Evolutionary conservation across 2,329 filamentous ascomycete genomes (phyloP), one percentile per base, ranked within the genome.

Genomic region (Pyricularia pennisetigena): DNA sequence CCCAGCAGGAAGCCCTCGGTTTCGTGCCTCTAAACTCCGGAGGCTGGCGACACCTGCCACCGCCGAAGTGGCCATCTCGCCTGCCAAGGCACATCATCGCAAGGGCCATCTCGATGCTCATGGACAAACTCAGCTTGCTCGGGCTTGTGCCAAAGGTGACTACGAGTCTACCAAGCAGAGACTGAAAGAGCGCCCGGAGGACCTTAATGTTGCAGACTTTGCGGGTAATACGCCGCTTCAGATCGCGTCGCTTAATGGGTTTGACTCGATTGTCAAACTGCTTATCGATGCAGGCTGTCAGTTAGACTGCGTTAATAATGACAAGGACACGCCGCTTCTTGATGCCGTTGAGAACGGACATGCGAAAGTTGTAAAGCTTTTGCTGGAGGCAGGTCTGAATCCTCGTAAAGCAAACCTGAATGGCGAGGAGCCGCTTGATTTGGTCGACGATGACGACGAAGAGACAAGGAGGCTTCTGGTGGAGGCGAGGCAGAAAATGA

Each of bases 321-420:
- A 93, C 73, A 93, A 92, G 74, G 95, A 99, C 74, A 98, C 95
- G 0, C 95, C 95, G 30, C 84, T 99, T 49, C 90, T 99, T 68
- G 95, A 99, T 80, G 95, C 95, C 5, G 93, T 98, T 30, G 95
- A 98, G 73, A 99, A 99, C 74, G 92, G 92, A 0, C 94, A 99
- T 75, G 77, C 97, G 8, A 91, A 91, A 23, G 94, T 98, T 4
- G 91, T 99, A 61, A 92, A 88, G 74, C 82, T 97, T 10, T 81
- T 99, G 41, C 82, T 99, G 2, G 87, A 90, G 68, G 90, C 94
- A 68, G 94, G 94, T 12, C 94, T 97, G 14, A 96, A 99, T 75
- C 95, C 95, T 65, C 89, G 93, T 66, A 91, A 93, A 72, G 89
- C 93, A 64, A 97, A 98, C 75, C 89, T 92, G n/a, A 90, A 93